phyloP scores from a whole-genome alignment of 2,329 filamentous ascomycete genomes.

The Fusarium chaquense region DNA sequence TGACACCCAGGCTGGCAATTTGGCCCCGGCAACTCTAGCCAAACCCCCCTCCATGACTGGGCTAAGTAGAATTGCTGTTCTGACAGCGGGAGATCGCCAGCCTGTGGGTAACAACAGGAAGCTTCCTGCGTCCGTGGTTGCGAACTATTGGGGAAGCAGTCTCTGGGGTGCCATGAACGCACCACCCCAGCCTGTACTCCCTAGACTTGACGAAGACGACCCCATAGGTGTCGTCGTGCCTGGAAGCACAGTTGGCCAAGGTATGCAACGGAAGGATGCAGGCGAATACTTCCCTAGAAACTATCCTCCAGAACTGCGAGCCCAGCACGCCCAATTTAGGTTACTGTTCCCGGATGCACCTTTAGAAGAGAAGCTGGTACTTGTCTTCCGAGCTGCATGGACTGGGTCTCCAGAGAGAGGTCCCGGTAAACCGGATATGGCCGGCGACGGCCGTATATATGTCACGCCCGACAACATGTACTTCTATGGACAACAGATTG shows the following conservation, averaged over 20 bases:
- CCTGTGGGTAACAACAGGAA: conserved; percentile 75
- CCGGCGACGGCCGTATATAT: conserved; percentile 80
- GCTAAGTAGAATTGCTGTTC: conserved; percentile 86
- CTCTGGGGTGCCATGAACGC: conserved; percentile 69
- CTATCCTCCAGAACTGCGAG: conserved; percentile 84
- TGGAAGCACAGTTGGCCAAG: conserved; percentile 49
- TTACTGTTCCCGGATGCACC: conserved; percentile 88
- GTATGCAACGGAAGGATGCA: conserved; percentile 49
- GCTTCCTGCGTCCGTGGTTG: conserved; percentile 87
- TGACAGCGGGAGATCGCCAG: conserved; percentile 81
- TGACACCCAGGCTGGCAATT: conserved; percentile 67
- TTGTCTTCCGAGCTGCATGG: conserved; percentile 96
- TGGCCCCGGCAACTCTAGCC: conserved; percentile 86
- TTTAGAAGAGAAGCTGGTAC: conserved; percentile 81
- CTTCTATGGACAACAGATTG: conserved; percentile 96
- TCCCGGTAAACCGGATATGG: conserved; percentile 61
- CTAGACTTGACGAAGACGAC: conserved; percentile 54
- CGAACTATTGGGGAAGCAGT: conserved; percentile 92
- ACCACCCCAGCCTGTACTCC: conserved; percentile 49
- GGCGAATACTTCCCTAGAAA: conserved; percentile 74
- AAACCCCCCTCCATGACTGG: conserved; percentile 86
- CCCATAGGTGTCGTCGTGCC: conserved; percentile 57
- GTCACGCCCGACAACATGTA: conserved; percentile 90
- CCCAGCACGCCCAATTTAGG: conserved; percentile 93
- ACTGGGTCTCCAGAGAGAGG: conserved; percentile 62